phyloP scores from a whole-genome alignment of 441 rosid species.

The Manihot esculenta region DNA sequence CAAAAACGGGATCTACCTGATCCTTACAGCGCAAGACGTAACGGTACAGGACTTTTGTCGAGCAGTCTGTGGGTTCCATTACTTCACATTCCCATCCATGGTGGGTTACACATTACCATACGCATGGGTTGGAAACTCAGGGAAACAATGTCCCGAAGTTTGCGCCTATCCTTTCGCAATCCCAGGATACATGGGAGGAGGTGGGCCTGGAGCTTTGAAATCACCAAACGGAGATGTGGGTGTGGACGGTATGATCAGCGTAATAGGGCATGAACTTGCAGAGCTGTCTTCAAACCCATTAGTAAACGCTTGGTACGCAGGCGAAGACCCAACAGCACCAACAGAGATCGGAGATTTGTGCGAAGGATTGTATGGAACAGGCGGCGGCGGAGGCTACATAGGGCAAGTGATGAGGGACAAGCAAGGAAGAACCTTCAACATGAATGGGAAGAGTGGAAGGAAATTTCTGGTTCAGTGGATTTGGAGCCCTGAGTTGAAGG shows the following conservation, averaged over 20 bases:
- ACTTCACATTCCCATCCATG: conserved; percentile 87
- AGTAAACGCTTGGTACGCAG: conserved; percentile 94
- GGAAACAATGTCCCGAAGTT: conserved; percentile 80
- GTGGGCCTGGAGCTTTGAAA: conserved; percentile 50
- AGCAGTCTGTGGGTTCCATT: conserved; percentile 86
- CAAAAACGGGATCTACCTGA: conserved; percentile 74
- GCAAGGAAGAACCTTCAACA: conserved; percentile 56
- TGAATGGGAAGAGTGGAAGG: conserved; percentile 69
- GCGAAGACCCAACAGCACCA: conserved; percentile 94
- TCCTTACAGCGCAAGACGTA: conserved; percentile 72
- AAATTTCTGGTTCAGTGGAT: conserved; percentile 81
- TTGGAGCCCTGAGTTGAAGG: conserved; percentile 73
- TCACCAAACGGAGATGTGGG: conserved; percentile 85
- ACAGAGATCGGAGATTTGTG: conserved; percentile 89
- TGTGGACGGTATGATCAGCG: conserved; percentile 92
- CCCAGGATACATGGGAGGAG: conserved; percentile 77
- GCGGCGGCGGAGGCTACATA: conserved; percentile 87
- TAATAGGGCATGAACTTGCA: conserved; percentile 85
- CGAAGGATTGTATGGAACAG: conserved; percentile 86
- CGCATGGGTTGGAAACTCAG: conserved; percentile 91
- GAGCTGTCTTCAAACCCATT: conserved; percentile 81
- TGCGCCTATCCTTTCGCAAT: conserved; percentile 89
- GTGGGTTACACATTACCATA: conserved; percentile 91
- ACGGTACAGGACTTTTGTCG: conserved; percentile 82
- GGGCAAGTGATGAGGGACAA: conserved; percentile 74